phyloP scores from a whole-genome alignment of 2,329 filamentous ascomycete genomes.

The Fusarium sp. region DNA sequence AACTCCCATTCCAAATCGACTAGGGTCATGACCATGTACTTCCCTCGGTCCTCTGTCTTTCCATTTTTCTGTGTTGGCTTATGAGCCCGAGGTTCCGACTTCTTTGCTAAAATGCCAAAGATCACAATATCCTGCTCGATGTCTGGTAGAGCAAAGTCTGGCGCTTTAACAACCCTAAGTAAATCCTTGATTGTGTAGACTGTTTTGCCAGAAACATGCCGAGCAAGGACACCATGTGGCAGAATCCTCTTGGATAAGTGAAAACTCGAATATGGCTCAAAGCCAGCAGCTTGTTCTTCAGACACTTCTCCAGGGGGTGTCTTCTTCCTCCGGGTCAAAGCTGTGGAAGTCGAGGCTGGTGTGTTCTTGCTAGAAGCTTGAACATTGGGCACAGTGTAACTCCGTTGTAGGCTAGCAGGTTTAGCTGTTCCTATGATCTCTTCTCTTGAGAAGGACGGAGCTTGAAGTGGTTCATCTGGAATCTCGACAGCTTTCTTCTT shows the following conservation, averaged over 20 bases:
- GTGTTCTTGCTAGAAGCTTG: slow-evolving; percentile 36
- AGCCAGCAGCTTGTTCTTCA: slow-evolving; percentile 59
- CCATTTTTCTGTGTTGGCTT: slow-evolving; percentile 58
- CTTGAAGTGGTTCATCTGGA: slow-evolving; percentile 58
- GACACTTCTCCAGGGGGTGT: slow-evolving; percentile 32
- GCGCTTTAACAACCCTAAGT: slow-evolving; percentile 82
- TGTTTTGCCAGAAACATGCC: slow-evolving; percentile 82
- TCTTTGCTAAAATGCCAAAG: slow-evolving; percentile 86
- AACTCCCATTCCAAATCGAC: slow-evolving; percentile 92
- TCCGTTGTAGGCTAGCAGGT: slow-evolving; percentile 52
- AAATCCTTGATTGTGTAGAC: slow-evolving; percentile 83
- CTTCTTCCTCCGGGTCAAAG: slow-evolving; percentile 27
- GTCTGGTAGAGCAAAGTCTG: slow-evolving; percentile 82
- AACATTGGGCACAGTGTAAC: slow-evolving; percentile 55
- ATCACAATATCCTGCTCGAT: slow-evolving; percentile 90
- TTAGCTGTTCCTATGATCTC: slow-evolving; percentile 62
- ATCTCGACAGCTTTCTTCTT: slow-evolving; percentile 68
- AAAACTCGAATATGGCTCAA: slow-evolving; percentile 87
- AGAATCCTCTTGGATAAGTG: slow-evolving; percentile 87
- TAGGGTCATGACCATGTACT: slow-evolving; percentile 92
- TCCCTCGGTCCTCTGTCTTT: slow-evolving; percentile 71
- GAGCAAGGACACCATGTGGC: slow-evolving; percentile 81
- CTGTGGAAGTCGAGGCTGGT: slow-evolving; percentile 16
- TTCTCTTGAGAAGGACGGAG: slow-evolving; percentile 70
- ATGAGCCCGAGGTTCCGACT: slow-evolving; percentile 80